Evolutionary conservation across 176 grass and related monocot species (phyloP), one percentile per base, ranked within the genome.

Genomic region (Tillandsia fasciculata): DNA sequence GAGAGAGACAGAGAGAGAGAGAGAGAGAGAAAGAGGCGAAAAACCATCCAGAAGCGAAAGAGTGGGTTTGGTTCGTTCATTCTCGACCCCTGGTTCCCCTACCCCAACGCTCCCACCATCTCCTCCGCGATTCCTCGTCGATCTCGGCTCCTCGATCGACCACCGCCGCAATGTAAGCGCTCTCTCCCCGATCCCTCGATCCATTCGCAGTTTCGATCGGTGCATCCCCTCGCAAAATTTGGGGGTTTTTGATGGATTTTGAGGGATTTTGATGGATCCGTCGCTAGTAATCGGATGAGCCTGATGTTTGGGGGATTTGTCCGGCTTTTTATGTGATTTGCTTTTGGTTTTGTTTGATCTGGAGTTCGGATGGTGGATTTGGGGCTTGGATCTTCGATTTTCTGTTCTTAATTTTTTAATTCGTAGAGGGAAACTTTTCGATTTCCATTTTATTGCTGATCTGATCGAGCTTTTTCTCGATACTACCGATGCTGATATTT

Each of bases 11-110:
- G 63, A 59, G 20, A 20, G 26, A 12, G 7, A 59, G 64, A 76
- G 69, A 66, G 28, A 29, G 29, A 42, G 33, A 29, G 3, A 42
- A 67, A 59, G 75, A 70, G 75, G 52, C 33, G 33, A 42, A 42
- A 42, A 42, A 42, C 33, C 33, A 42, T 42, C 33, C 33, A 77
- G 64, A 52, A 49, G 64, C 57, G 54, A 74, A 63, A 48, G 66
- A 79, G 68, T 72, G 77, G 69, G 77, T 79, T 79, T 79, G 77
- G 77, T 79, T 70, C 77, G 71, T 70, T 79, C 77, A 58, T 79
- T 79, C 9, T 79, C 77, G 77, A 79, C 77, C 77, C 77, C 66
- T 71, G 51, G 52, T 71, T 72, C 68, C 24, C 48, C 65, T 57
- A 52, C 24, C 15, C 13, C 66, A 12, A 53, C 17, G 12, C 64